phyloP scores from a whole-genome alignment of 78 protist genomes.

The Chrysochromulina tobinii region DNA sequence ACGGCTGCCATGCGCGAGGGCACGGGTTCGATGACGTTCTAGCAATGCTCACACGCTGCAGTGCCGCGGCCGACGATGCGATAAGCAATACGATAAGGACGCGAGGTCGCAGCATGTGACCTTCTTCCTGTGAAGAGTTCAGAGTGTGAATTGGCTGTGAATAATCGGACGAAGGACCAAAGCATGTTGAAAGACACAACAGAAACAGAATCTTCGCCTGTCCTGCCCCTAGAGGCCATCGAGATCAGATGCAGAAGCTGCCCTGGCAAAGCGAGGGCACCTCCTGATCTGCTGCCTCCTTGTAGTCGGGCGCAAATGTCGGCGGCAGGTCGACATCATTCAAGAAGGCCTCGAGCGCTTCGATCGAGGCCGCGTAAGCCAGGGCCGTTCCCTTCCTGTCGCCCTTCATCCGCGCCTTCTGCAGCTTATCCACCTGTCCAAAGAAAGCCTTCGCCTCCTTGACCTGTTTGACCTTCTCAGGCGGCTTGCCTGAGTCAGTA shows the following conservation, averaged over 20 bases:
- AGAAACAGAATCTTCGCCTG: too few relatives aligned
- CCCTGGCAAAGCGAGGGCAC: background rate
- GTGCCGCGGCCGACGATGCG: too few relatives aligned
- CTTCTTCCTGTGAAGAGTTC: too few relatives aligned
- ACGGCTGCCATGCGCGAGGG: too few relatives aligned
- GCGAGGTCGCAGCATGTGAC: too few relatives aligned
- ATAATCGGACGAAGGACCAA: too few relatives aligned
- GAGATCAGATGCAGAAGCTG: background rate
- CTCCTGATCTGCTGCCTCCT: background rate
- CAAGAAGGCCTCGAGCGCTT: background rate
- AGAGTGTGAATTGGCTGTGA: too few relatives aligned
- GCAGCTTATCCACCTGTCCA: background rate
- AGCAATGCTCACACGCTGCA: too few relatives aligned
- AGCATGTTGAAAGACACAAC: too few relatives aligned
- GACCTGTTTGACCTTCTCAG: background rate
- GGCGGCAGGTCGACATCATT: constrained; percentile 8
- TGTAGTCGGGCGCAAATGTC: background rate
- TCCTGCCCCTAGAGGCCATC: too few relatives aligned
- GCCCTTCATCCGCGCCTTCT: background rate
- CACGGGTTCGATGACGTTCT: too few relatives aligned
- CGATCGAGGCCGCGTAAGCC: background rate
- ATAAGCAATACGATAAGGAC: too few relatives aligned
- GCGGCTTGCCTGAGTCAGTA: constrained; percentile 7
- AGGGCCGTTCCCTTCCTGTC: background rate
- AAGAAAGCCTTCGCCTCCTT: constrained; percentile 1